Base-by-base conservation (phyloP, 2,329 filamentous ascomycete genomes). In the Epichloe scottii region DNA sequence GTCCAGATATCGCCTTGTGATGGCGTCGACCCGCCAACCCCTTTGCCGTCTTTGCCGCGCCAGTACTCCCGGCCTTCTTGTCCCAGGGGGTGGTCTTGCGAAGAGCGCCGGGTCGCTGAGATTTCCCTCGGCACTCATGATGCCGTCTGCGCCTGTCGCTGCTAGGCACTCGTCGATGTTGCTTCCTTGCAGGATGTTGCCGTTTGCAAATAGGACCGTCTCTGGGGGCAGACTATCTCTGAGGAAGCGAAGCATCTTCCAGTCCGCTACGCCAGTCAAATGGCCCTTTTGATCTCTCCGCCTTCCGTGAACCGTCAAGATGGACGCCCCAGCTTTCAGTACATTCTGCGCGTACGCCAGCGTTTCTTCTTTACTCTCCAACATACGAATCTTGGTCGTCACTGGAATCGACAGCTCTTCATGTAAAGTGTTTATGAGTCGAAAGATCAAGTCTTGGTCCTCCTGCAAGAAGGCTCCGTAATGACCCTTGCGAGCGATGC, bases 51-150 rank as follows among this genome's bases (percentile, higher is more conserved):
- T 49, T 71, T 75, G 0, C 87, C 88, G 35, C 85, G 76, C 90
- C 91, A 97, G 67, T 93, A 97, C 60, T 94, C 89, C 53, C 85
- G 76, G 0, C 81, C 81, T 64, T 87, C 81, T 45, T 81, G 66
- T 0, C 82, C 85, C 0, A 71, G 60, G 0, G 64, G 89, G 89
- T 15, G 81, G 74, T 34, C 73, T 69, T 14, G 84, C 81, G 62
- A 98, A 98, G 42, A 98, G 85, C 2, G 81, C 82, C 0, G 93
- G 93, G 63, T 98, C 89, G 62, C 89, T 91, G 0, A 98, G 76
- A 63, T 96, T 95, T 0, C 89, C 93, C 68, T 98, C 93, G 5
- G 93, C 93, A 58, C 85, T 91, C 93, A 98, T 97, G 48, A 98
- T 81, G 17, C 79, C 93, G 65, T 98, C 93, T 2, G 84, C 91